phyloP scores from a whole-genome alignment of 2,329 filamentous ascomycete genomes.

The Hypomyces rosellus region DNA sequence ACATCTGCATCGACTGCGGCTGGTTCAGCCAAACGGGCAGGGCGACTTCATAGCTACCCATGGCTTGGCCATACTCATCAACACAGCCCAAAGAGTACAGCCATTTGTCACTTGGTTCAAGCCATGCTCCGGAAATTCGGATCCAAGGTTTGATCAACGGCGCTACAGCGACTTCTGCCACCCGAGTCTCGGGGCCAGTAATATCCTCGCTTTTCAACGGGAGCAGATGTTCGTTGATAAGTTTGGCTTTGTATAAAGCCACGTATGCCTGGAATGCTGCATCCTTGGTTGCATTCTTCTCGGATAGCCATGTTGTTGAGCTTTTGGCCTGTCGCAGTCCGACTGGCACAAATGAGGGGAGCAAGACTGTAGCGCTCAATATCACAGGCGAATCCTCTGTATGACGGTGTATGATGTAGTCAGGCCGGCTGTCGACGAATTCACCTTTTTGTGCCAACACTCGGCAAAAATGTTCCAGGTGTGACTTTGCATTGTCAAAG shows the following conservation, averaged over 20 bases:
- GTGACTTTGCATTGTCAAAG: slow-evolving; percentile 65
- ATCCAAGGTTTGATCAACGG: slow-evolving; percentile 42
- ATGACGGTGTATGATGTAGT: slow-evolving; percentile 53
- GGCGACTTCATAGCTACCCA: slow-evolving; percentile 35
- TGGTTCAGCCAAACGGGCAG: slow-evolving; percentile 38
- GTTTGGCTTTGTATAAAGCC: slow-evolving; percentile 58
- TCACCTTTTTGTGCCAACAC: slow-evolving; percentile 49
- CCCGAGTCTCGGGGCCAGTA: slow-evolving; percentile 32
- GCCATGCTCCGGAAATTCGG: slow-evolving; percentile 38
- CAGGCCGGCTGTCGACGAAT: slow-evolving; percentile 60
- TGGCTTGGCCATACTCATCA: slow-evolving; percentile 23
- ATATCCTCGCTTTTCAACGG: slow-evolving; percentile 48
- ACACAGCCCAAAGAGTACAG: slow-evolving; percentile 27
- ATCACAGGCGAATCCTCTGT: slow-evolving; percentile 20
- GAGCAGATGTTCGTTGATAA: slow-evolving; percentile 73
- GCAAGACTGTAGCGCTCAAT: slow-evolving; percentile 54
- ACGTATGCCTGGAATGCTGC: slow-evolving; percentile 77
- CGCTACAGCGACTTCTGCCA: slow-evolving; percentile 29
- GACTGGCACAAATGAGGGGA: slow-evolving; percentile 64
- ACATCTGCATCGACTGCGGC: slow-evolving; percentile 32
- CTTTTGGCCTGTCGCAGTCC: slow-evolving; percentile 22
- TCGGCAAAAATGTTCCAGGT: slow-evolving; percentile 76
- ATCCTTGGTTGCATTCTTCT: slow-evolving; percentile 70
- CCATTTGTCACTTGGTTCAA: slow-evolving; percentile 14
- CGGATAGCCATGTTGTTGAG: slow-evolving; percentile 55